A percentile compares a stretch with the other conserved stretches of the same genome.
phyloP scores from a whole-genome alignment of 2,329 filamentous ascomycete genomes.

The Fusarium sp. region DNA sequence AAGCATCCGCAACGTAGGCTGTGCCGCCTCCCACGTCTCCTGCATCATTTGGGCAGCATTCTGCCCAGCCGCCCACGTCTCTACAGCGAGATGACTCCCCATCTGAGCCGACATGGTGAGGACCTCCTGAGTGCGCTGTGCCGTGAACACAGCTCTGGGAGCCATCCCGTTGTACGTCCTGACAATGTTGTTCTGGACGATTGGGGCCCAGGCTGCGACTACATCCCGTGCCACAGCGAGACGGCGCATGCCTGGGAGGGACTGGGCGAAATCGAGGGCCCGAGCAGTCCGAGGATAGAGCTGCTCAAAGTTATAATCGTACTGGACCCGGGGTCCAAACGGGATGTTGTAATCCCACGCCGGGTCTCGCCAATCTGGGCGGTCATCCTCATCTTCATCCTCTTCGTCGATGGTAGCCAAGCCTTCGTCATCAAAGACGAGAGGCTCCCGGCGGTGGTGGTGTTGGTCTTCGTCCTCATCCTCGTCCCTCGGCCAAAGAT shows the following conservation, averaged over 20 bases:
- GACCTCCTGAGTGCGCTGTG: conserved; percentile 2
- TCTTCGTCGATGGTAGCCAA: conserved; percentile 2
- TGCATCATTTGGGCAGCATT: not conserved
- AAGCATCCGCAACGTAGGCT: not conserved
- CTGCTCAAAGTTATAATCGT: conserved; percentile 1
- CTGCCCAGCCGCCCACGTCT: conserved; percentile 7
- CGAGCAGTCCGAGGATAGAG: not conserved
- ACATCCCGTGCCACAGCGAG: not conserved
- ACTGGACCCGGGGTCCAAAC: not conserved
- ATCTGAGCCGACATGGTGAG: conserved; percentile 4
- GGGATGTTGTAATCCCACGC: conserved; percentile 13
- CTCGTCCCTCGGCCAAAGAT: not conserved
- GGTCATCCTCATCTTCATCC: not conserved
- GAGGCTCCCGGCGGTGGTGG: not conserved
- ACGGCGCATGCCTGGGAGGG: not conserved
- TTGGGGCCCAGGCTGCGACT: not conserved
- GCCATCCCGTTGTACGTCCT: conserved; percentile 20
- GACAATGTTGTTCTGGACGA: conserved; percentile 1
- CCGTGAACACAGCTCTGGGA: not conserved
- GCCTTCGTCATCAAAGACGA: not conserved
- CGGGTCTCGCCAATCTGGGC: not conserved
- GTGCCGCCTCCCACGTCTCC: conserved; percentile 7
- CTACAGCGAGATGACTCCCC: conserved; percentile 7
- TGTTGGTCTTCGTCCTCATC: not conserved
- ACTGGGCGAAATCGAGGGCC: not conserved